Conservation (phyloP, 1,284 basidiomycete species). For the Trichosporon asahii region DNA sequence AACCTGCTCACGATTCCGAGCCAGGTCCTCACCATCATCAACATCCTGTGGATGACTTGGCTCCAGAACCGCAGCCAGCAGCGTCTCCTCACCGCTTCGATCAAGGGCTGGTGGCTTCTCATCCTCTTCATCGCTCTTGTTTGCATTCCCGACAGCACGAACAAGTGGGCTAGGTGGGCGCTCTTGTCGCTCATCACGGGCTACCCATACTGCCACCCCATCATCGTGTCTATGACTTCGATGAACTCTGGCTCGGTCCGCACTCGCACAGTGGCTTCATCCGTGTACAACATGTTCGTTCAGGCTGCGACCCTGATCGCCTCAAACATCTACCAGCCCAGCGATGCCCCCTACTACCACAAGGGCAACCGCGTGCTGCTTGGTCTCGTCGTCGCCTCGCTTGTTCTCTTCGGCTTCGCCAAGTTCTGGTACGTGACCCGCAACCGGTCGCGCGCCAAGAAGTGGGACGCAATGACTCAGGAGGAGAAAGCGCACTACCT, state of each 20-base stretch:
- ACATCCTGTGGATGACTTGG: constrained; percentile 37
- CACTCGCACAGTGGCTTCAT: constrained; percentile 40
- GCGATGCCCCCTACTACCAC: constrained; percentile 38
- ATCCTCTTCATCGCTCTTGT: constrained; percentile 34
- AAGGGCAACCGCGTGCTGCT: constrained; percentile 39
- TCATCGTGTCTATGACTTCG: constrained; percentile 34
- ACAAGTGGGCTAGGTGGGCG: constrained; percentile 28
- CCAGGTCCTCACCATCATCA: constrained; percentile 40
- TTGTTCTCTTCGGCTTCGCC: constrained; percentile 28
- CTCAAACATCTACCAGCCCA: constrained; percentile 38
- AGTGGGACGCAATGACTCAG: constrained; percentile 33
- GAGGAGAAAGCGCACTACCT: constrained; percentile 34
- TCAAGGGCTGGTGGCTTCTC: constrained; percentile 35
- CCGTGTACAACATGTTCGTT: constrained; percentile 45
- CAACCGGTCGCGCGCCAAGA: constrained; percentile 30
- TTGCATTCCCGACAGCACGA: constrained; percentile 25
- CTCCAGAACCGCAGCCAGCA: constrained; percentile 34
- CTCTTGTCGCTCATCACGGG: constrained; percentile 25
- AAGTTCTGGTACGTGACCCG: constrained; percentile 30
- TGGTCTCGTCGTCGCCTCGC: constrained; percentile 28
- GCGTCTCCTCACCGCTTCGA: constrained; percentile 24
- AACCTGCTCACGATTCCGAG: constrained; percentile 48
- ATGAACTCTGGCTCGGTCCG: constrained; percentile 43
- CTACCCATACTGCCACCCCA: constrained; percentile 32
- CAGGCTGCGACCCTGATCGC: constrained; percentile 36